Evolutionary conservation across 208 protist species (phyloP).

Genomic region (Herpetomonas samuelpessoai): DNA sequence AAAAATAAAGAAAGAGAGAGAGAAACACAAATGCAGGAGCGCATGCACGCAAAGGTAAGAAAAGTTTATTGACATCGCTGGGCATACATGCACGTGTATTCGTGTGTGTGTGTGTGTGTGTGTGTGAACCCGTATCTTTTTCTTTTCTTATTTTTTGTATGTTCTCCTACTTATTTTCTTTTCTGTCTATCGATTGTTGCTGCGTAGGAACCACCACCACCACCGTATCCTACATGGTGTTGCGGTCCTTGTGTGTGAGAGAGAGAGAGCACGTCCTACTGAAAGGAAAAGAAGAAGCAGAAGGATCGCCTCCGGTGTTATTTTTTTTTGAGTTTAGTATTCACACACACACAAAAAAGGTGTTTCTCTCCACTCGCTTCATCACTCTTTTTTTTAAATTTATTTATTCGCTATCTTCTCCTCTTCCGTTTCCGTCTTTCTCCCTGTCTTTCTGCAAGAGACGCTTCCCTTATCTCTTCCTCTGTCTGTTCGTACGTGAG

Average conservation of each 20-base stretch:
- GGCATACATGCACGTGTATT: neutral
- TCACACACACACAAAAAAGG: too few relatives aligned
- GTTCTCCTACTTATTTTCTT: conserved; percentile 8
- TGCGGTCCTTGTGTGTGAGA: too few relatives aligned
- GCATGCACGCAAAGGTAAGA: conserved; percentile 10
- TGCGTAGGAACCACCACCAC: too few relatives aligned
- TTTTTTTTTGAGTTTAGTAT: too few relatives aligned
- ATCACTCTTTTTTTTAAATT: conserved; percentile 5
- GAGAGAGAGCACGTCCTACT: too few relatives aligned
- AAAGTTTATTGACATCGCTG: neutral
- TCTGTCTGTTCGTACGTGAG: neutral
- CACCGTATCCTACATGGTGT: too few relatives aligned
- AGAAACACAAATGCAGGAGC: neutral
- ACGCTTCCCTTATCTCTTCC: conserved; percentile 1
- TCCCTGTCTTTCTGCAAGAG: neutral
- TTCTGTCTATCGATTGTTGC: conserved; percentile 6
- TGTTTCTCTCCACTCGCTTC: neutral
- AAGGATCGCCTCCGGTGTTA: too few relatives aligned
- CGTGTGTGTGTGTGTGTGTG: conserved; percentile 10
- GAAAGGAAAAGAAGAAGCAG: too few relatives aligned
- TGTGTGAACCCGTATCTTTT: conserved; percentile 9
- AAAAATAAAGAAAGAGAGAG: conserved; percentile 2
- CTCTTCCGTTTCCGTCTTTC: conserved; percentile 1
- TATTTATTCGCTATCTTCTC: conserved; percentile 15
- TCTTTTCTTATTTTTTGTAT: conserved; percentile 1